A percentile compares a stretch with the other conserved stretches of the same genome.
phyloP scores from a whole-genome alignment of 345 rosid species.

The Barbarea vulgaris region DNA sequence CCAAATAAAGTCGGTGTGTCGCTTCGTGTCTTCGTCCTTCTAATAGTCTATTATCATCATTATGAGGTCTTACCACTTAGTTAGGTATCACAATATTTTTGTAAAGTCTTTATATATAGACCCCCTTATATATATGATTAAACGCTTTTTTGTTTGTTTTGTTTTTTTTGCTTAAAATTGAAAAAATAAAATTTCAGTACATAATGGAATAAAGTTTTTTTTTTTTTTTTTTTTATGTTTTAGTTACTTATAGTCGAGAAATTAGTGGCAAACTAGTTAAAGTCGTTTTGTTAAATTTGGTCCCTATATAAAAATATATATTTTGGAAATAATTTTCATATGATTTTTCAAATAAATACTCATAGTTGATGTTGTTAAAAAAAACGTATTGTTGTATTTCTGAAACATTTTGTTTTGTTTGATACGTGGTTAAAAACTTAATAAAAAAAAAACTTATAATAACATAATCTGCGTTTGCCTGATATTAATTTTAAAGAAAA shows the following conservation, averaged over 20 bases:
- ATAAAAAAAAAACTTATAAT: too few relatives aligned
- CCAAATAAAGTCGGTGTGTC: slow-evolving; percentile 42
- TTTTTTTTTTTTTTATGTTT: background rate
- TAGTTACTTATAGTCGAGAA: background rate
- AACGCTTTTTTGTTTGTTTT: too few relatives aligned
- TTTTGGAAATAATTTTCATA: background rate
- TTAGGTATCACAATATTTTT: slow-evolving; percentile 23
- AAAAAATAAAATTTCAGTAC: background rate
- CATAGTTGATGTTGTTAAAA: too few relatives aligned
- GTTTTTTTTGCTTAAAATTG: background rate
- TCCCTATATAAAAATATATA: background rate
- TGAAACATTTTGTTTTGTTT: background rate
- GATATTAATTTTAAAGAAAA: background rate
- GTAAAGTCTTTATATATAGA: background rate
- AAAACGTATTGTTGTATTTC: background rate
- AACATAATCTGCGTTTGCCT: background rate
- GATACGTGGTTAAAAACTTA: background rate
- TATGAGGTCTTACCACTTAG: slow-evolving; percentile 21
- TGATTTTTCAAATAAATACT: background rate
- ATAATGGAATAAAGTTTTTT: background rate
- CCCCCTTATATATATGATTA: background rate
- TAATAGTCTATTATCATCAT: slow-evolving; percentile 35
- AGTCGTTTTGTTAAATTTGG: background rate
- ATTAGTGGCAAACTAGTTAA: background rate
- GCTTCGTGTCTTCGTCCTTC: slow-evolving; percentile 38